Percentiles rank a stretch among this genome's conserved stretches.
These are phyloP conservation scores for Xerocomus amazonicus DNA, from an alignment of 1,284 basidiomycete genomes.

Conservation along the genomic window DNA sequence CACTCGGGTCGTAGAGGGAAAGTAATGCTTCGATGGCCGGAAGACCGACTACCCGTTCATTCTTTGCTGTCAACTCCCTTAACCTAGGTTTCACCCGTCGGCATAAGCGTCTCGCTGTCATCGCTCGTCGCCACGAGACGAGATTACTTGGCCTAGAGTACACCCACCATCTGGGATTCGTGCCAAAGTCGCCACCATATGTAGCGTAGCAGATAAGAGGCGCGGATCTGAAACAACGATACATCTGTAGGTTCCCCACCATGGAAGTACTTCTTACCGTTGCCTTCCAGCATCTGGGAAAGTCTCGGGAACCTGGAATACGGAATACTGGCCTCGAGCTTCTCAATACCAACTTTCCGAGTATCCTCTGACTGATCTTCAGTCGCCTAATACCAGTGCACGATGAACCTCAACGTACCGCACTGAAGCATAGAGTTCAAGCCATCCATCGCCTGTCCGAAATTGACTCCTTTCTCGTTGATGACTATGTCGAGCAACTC, in stretches of 20 bases:
- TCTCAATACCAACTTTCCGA: slow-evolving; percentile 1
- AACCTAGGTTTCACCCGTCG: slow-evolving; percentile 7
- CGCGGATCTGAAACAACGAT: slow-evolving; percentile 7
- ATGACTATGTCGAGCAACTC: slow-evolving; percentile 14
- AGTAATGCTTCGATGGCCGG: slow-evolving; percentile 23
- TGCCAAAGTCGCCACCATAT: slow-evolving; percentile 17
- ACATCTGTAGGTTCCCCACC: not conserved
- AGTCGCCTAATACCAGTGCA: not conserved
- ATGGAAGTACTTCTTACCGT: slow-evolving; percentile 3
- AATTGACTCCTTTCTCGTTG: slow-evolving; percentile 1
- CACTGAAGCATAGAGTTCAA: slow-evolving; percentile 20
- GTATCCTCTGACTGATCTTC: slow-evolving; percentile 11
- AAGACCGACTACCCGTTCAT: slow-evolving; percentile 12
- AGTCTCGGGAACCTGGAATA: slow-evolving; percentile 7
- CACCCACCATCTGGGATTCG: slow-evolving; percentile 11
- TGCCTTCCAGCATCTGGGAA: slow-evolving; percentile 12
- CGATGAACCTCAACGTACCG: slow-evolving; percentile 9
- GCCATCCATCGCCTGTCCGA: slow-evolving; percentile 23
- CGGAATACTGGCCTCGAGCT: slow-evolving; percentile 4
- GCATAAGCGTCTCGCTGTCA: not conserved
- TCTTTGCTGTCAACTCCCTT: slow-evolving; percentile 11
- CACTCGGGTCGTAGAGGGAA: slow-evolving; percentile 5
- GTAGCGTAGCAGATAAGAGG: slow-evolving; percentile 15
- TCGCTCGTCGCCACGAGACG: not conserved
- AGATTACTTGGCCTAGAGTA: not conserved